phyloP scores from a whole-genome alignment of 108 stramenopile species.

The Cyclotella baltica region DNA sequence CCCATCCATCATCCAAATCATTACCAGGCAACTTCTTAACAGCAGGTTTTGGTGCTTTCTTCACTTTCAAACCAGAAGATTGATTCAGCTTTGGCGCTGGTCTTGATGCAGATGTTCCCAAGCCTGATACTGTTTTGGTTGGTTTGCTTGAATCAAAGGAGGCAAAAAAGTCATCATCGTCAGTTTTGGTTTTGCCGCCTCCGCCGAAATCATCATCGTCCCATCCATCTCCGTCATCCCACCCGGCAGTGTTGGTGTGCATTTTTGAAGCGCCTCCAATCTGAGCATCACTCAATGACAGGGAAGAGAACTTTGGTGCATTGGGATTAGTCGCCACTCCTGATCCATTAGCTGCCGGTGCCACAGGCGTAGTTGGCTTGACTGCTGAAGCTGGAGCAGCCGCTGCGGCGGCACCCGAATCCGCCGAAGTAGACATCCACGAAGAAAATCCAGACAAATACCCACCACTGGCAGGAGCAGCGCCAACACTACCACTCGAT shows the following conservation, averaged over 20 bases:
- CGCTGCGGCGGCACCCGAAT: slow-evolving; percentile 18
- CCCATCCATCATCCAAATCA: slow-evolving; percentile 82
- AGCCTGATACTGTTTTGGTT: slow-evolving; percentile 14
- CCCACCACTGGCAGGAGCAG: slow-evolving; percentile 54
- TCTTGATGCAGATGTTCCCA: slow-evolving; percentile 47
- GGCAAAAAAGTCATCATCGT: slow-evolving; percentile 71
- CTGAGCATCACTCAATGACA: slow-evolving; percentile 63
- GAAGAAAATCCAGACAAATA: slow-evolving; percentile 77
- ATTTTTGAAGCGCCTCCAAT: slow-evolving; percentile 55
- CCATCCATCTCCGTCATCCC: slow-evolving; percentile 33
- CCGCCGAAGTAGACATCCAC: slow-evolving; percentile 69
- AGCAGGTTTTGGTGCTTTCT: slow-evolving; percentile 49
- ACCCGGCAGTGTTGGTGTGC: slow-evolving; percentile 25
- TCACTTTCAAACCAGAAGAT: slow-evolving; percentile 32
- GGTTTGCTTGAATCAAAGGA: slow-evolving; percentile 61
- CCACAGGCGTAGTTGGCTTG: slow-evolving; percentile 22
- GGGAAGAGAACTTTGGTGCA: slow-evolving; percentile 56
- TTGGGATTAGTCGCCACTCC: slow-evolving; percentile 12
- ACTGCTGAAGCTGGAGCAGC: not conserved
- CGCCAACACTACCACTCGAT: slow-evolving; percentile 19
- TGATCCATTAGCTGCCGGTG: slow-evolving; percentile 26
- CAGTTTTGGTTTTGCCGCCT: slow-evolving; percentile 6
- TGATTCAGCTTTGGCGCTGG: slow-evolving; percentile 29
- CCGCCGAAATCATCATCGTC: slow-evolving; percentile 55
- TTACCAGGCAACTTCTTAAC: slow-evolving; percentile 60